A percentile compares a stretch with the other conserved stretches of the same genome.
Evolutionary conservation across 768 basidiomycete species (phyloP).

Genomic region (Tylopilus sp.): DNA sequence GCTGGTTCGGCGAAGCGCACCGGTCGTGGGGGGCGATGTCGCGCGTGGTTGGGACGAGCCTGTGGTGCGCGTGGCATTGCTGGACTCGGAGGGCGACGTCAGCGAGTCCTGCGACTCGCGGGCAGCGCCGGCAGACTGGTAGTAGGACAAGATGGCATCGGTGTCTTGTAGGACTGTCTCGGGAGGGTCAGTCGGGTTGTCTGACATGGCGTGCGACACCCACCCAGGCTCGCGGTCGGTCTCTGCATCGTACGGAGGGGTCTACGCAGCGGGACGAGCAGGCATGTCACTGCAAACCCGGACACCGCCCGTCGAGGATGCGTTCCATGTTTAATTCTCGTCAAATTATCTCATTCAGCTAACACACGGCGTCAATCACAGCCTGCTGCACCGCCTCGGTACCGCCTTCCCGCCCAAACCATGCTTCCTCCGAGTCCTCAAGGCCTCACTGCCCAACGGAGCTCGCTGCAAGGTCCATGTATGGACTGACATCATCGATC

Average conservation of each 20-base stretch:
- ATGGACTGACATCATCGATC: conserved; percentile 31
- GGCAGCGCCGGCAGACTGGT: conserved; percentile 43
- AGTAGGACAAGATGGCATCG: conserved; percentile 49
- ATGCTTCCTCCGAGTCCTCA: background rate
- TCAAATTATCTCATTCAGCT: conserved; percentile 1
- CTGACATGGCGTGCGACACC: conserved; percentile 7
- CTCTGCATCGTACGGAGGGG: conserved; percentile 13
- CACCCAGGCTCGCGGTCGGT: conserved; percentile 10
- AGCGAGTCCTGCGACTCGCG: background rate
- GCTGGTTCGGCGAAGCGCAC: conserved; percentile 43
- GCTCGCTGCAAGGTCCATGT: background rate
- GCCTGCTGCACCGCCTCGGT: conserved; percentile 23
- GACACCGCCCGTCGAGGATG: conserved; percentile 8
- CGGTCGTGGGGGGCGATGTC: conserved; percentile 29
- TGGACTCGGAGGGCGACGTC: conserved; percentile 48
- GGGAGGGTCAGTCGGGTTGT: background rate
- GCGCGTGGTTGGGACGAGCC: conserved; percentile 9
- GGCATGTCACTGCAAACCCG: background rate
- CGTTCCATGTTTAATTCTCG: background rate
- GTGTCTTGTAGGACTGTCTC: conserved; percentile 31
- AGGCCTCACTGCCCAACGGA: background rate
- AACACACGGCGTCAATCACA: conserved; percentile 16
- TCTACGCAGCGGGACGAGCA: conserved; percentile 14
- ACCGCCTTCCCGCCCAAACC: conserved; percentile 10
- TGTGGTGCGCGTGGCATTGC: conserved; percentile 29